Evolutionary conservation across 2,329 filamentous ascomycete genomes (phyloP), one percentile per base, ranked within the genome.

Genomic region (Myriosclerotinia duriaeana): DNA sequence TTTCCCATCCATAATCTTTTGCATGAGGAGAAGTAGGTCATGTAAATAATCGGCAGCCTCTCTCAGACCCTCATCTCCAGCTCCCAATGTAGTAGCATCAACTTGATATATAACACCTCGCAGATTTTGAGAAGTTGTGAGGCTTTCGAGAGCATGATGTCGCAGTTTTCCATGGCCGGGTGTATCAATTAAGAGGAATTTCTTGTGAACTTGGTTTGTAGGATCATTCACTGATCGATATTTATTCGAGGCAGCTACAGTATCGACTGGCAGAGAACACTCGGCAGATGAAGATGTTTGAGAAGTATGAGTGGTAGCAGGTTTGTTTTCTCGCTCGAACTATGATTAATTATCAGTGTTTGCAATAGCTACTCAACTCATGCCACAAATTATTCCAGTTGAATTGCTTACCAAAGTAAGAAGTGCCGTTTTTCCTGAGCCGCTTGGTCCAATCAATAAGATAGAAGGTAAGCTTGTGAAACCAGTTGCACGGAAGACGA

Each of bases 111-210:
- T 84, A 63, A 98, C 82, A 22, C 90, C 93, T 52, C 85, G 85
- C 58, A 94, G 80, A 70, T 85, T 84, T 67, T 78, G 73, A 44
- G 77, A 74, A 60, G 74, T 70, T 68, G 78, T 75, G 36, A 89
- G 79, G 64, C 79, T 80, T 53, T 81, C 78, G 67, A 90, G 81
- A 4, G 90, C 87, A 71, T 87, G 82, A 73, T 87, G 85, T 68
- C 95, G 91, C 67, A 99, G 87, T 80, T 99, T 99, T 73, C 92
- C 93, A 80, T 99, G 95, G 50, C 95, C 95, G 0, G 95, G 95
- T 0, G 94, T 98, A 80, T 99, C 95, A 75, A 91, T 80, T 44
- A 98, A 81, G 52, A 90, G 81, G 77, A 95, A 91, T 76, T 87
- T 89, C 71, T 85, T 87, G 76, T 89, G 87, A 3, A 78, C 72